These are phyloP conservation scores for Magnolia changhungtana DNA, from an alignment of 164 flowering plant species.

Conservation along the genomic window DNA sequence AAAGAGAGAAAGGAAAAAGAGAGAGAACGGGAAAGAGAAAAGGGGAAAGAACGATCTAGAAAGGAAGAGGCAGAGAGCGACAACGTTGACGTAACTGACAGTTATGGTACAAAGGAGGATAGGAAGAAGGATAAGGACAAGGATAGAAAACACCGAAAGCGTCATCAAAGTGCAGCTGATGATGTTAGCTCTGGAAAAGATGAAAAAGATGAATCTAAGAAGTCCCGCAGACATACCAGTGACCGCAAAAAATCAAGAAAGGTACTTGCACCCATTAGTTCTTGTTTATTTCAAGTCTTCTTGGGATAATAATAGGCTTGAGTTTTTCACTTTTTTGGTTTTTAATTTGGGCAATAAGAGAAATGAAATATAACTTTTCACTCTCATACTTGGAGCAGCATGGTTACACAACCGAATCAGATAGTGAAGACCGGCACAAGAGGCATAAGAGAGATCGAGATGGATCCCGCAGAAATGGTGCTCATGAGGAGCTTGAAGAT, in stretches of 20 bases:
- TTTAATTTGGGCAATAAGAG: background rate
- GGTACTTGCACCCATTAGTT: conserved; percentile 30
- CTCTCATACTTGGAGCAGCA: conserved; percentile 34
- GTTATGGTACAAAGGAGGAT: conserved; percentile 60
- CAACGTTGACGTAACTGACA: conserved; percentile 45
- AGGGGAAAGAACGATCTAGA: conserved; percentile 63
- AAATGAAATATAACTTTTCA: background rate
- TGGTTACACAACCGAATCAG: conserved; percentile 76
- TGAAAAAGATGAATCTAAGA: conserved; percentile 74
- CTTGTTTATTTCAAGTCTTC: background rate
- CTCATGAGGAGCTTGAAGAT: conserved; percentile 93
- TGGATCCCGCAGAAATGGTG: conserved; percentile 65
- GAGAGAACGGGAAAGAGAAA: conserved; percentile 65
- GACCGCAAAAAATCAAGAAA: conserved; percentile 88
- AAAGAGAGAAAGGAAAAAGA: conserved; percentile 63
- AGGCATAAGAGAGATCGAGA: conserved; percentile 82
- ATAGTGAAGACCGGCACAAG: conserved; percentile 76
- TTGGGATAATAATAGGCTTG: background rate
- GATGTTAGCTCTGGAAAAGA: conserved; percentile 68
- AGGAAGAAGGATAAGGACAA: conserved; percentile 66
- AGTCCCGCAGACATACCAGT: conserved; percentile 68
- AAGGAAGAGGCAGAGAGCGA: conserved; percentile 75
- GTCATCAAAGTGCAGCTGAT: conserved; percentile 57
- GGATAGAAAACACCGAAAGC: conserved; percentile 69
- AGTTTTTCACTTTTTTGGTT: background rate